Evolutionary conservation across 1,284 basidiomycete species (phyloP).

Genomic region (Naganishia sp.): DNA sequence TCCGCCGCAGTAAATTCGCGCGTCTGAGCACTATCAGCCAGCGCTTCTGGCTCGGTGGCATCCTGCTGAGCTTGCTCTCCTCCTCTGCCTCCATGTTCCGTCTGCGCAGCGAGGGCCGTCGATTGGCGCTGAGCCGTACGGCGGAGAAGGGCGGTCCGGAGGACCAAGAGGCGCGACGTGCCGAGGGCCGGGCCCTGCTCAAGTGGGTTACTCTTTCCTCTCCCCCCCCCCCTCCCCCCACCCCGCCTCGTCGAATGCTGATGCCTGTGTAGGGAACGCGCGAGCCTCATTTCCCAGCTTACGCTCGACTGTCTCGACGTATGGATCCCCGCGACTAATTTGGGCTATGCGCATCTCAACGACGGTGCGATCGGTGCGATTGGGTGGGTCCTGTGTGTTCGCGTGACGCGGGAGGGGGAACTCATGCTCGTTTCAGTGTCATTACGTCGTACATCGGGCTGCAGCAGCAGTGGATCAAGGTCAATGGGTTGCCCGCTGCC

Average conservation of each 20-base stretch:
- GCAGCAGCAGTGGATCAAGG: conserved; percentile 53
- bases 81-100: conserved; percentile 54
- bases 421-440: conserved; percentile 42
- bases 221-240: background rate
- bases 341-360: conserved; percentile 76
- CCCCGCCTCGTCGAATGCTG: background rate
- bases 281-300: conserved; percentile 50
- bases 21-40: conserved; percentile 72
- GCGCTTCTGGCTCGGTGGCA: conserved; percentile 88
- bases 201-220: conserved; percentile 38
- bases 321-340: conserved; percentile 83
- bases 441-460: conserved; percentile 57
- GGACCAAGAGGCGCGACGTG: conserved; percentile 46
- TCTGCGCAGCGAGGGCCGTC: conserved; percentile 49
- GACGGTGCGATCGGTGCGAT: conserved; percentile 82
- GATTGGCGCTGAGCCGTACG: conserved; percentile 46
- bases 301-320: conserved; percentile 56
- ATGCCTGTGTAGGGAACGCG: conserved; percentile 43
- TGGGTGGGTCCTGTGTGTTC: conserved; percentile 62
- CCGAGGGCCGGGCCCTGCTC: conserved; percentile 50
- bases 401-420: background rate
- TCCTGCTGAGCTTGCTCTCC: conserved; percentile 71
- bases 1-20: conserved; percentile 63
- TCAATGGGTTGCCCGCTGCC: conserved; percentile 37
- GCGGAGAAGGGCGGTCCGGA: conserved; percentile 43